Conservation (phyloP, 495 filamentous ascomycete genomes). For the Umbilicaria muhlenbergii region DNA sequence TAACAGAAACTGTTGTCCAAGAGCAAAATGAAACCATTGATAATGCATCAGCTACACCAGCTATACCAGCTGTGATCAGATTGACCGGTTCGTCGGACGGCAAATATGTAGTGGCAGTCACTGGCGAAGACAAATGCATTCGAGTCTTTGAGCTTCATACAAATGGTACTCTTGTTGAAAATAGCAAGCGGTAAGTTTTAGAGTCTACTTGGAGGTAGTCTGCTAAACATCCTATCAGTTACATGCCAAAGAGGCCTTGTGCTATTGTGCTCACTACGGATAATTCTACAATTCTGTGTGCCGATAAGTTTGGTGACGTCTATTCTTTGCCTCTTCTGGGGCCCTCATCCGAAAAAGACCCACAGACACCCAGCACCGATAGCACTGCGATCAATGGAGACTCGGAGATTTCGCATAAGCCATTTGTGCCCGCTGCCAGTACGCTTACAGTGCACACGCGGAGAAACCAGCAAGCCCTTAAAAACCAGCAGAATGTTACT, state of each 20-base stretch:
- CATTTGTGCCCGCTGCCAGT: slow-evolving; percentile 45
- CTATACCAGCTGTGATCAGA: slow-evolving; percentile 14
- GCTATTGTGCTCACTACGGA: slow-evolving; percentile 53
- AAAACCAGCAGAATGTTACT: slow-evolving; percentile 47
- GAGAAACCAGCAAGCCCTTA: slow-evolving; percentile 58
- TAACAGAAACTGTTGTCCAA: slow-evolving; percentile 10
- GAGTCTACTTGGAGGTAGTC: neutral
- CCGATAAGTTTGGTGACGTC: slow-evolving; percentile 94
- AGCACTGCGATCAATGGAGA: neutral
- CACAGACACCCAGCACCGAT: neutral
- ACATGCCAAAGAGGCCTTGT: slow-evolving; percentile 80
- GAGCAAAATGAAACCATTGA: slow-evolving; percentile 11
- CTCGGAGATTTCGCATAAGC: slow-evolving; percentile 10
- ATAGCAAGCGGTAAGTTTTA: slow-evolving; percentile 52
- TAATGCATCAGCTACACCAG: slow-evolving; percentile 17
- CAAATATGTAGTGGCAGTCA: slow-evolving; percentile 57
- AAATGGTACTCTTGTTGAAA: slow-evolving; percentile 42
- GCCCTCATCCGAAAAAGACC: slow-evolving; percentile 18
- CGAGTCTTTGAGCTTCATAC: slow-evolving; percentile 58
- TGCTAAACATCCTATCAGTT: slow-evolving; percentile 25
- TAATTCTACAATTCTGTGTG: slow-evolving; percentile 54
- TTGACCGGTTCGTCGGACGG: slow-evolving; percentile 42
- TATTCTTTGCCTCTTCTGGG: slow-evolving; percentile 66
- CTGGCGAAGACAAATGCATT: slow-evolving; percentile 78
- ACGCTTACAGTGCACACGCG: slow-evolving; percentile 68